Base-by-base conservation (phyloP, 768 basidiomycete species). In the Serpula lacrymans region DNA sequence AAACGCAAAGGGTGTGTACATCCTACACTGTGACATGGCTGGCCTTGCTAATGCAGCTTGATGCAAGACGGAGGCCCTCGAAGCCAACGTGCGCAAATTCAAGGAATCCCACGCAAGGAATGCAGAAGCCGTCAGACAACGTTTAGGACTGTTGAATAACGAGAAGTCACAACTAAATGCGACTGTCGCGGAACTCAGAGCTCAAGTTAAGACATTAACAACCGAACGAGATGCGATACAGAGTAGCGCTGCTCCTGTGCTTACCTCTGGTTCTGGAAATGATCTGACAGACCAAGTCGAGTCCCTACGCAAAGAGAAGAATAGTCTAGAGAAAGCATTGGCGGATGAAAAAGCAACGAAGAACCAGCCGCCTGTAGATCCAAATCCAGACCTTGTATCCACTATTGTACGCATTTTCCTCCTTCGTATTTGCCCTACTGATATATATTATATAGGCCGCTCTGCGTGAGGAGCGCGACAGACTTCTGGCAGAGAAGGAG, bases 401-500 rank as follows among this genome's bases (percentile, higher is more conserved):
- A 43, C 61, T 21, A 36, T 74, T 18, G 71, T 73, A 48, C 5
- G 70, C 53, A 4, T 18, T 4, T 18, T 18, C 5, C 29, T 2
- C 9, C 3, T 13, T 26, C 23, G 17, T 0, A n/a, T 3, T 4
- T n/a, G 1, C 4, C 4, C 21, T 20, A 26, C 14, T 33, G 34
- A 21, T 48, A 34, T 17, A 50, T n/a, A 13, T 30, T 13, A 26
- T 47, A 5, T 27, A 87, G 83, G 64, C 72, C 37, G 48, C 69
- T 33, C 57, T 88, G 20, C 69, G 61, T 39, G 69, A 72, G 31
- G 80, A 90, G 58, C 70, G 78, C 36, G 84, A 86, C 51, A 70
- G 65, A 36, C 60, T 88, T 13, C 63, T 82, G 20, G 70, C 69
- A 1, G 84, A 84, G 53, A 84, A 80, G 53, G 71, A 72, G 41